Evolutionary conservation across 2,329 filamentous ascomycete species (phyloP), one percentile per base, ranked within the genome.

Genomic region (Laburnicola sp.): DNA sequence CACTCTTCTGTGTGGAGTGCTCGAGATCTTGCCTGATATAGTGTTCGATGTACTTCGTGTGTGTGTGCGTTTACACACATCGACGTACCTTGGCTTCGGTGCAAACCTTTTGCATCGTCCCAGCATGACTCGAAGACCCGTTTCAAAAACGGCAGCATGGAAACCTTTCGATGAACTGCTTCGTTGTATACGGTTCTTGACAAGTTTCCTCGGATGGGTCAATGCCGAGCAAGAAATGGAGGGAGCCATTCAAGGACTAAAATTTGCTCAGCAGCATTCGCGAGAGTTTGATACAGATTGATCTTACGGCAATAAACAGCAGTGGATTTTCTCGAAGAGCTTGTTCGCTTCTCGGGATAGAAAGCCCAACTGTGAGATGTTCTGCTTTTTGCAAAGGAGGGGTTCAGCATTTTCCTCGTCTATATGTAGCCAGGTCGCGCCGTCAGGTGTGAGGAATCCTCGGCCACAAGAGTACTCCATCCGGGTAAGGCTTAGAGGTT

Each of bases 291-390:
- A 1, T 16, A 16, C 16, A 16, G 3, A 40, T 2, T 4, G 10
- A 34, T 21, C 53, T 27, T 58, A 61, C 63, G 48, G 53, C 54
- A 6, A 65, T 63, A 64, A 73, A 75, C 59, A 76, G 71, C 16
- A 74, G 62, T 3, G 50, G 75, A 88, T 75, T 22, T 77, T 75
- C 2, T 74, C 68, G 10, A 87, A 73, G 30, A 88, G 68, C 16
- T 77, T 73, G 11, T 74, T 64, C 4, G 85, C 72, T 69, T 86
- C 82, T 2, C 60, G 68, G 55, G 86, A 82, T 46, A 86, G 84
- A 2, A 80, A 81, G 4, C 68, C 64, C 3, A 81, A 64, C 55
- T 82, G 74, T 11, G 70, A 72, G 6, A 82, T 70, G 52, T 80
- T 78, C 9, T 69, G 67, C 16, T 16, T 9, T 75, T 70, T 1